Evolutionary conservation across 768 basidiomycete species (phyloP).

Genomic region (Collybia sordida): DNA sequence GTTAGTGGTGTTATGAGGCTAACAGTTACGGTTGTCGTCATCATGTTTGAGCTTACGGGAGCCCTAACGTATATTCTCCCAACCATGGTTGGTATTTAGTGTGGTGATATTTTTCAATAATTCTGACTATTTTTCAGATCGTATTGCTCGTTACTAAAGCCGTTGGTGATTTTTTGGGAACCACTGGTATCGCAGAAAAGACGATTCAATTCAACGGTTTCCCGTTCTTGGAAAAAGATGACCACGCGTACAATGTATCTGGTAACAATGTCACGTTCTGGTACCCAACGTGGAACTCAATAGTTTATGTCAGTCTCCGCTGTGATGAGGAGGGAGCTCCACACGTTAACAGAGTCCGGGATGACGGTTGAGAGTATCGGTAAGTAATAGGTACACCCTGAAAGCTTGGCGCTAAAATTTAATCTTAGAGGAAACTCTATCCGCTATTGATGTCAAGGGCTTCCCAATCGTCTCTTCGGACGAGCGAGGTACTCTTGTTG

Average conservation of each 20-base stretch:
- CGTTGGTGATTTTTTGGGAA: constrained; percentile 92
- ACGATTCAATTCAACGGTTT: constrained; percentile 97
- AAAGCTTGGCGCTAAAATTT: background rate
- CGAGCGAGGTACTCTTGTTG: constrained; percentile 61
- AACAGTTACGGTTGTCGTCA: constrained; percentile 96
- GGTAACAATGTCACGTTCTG: constrained; percentile 47
- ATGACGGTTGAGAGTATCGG: constrained; percentile 80
- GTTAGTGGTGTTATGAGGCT: constrained; percentile 92
- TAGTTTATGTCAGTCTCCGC: constrained; percentile 65
- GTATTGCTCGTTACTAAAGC: constrained; percentile 95
- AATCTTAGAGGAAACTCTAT: constrained; percentile 64
- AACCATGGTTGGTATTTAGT: constrained; percentile 73
- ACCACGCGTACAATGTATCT: constrained; percentile 87
- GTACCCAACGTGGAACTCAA: constrained; percentile 5
- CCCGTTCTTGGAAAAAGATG: constrained; percentile 95
- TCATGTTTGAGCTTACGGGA: constrained; percentile 99
- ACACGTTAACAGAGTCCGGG: constrained; percentile 71
- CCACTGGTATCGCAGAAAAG: constrained; percentile 93
- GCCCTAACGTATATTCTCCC: constrained; percentile 96
- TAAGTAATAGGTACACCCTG: constrained; percentile 35
- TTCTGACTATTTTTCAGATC: constrained; percentile 56
- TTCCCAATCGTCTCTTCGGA: constrained; percentile 83
- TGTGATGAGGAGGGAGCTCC: constrained; percentile 85
- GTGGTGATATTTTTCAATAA: background rate
- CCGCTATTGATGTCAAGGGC: constrained; percentile 78